Base-by-base conservation (phyloP, 2,329 filamentous ascomycete species). In the Trichophyton simii region DNA sequence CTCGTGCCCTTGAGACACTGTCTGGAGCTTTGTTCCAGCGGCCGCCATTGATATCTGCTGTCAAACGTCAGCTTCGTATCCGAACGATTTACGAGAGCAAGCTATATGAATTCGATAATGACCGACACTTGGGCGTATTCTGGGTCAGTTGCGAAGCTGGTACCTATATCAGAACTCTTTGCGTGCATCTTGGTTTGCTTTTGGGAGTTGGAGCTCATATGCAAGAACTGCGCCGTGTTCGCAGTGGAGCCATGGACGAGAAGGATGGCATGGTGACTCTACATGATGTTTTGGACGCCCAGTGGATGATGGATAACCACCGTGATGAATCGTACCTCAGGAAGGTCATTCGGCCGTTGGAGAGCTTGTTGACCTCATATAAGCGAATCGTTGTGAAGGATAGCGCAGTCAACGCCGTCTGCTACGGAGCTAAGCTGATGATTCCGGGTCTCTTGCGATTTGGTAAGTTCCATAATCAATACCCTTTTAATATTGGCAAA, bases 141-240 rank as follows among this genome's bases (percentile, higher is more conserved):
- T 97, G 94, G 92, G 94, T 97, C 69, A 95, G 90, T 78, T 99
- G 94, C 77, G 94, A 99, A 79, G 94, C 91, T 62, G 94, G 94
- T 75, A 99, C 94, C 66, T 99, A 99, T 77, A 97, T 99, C 75
- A 89, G 94, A 81, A 99, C 94, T 42, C 86, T 99, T 57, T 97
- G 94, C 77, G 92, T 97, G 50, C 94, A 97, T 78, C 77, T 99
- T 68, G 89, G 89, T 76, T 77, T 87, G 63, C 72, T 87, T 63
- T 78, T 87, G 36, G 85, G 92, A 73, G 91, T 96, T 62, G 92
- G 92, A 68, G 94, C 89, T 60, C 91, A 97, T 80, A 97, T 97
- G 92, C 92, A 97, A 80, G 92, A 97, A 80, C 86, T 97, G 68
- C 85, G 92, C 69, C 87, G 92, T 83, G 92, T 97, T 59, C 84